Conservation (phyloP, 2,329 filamentous ascomycete species). For the Calonectria honghensis region DNA sequence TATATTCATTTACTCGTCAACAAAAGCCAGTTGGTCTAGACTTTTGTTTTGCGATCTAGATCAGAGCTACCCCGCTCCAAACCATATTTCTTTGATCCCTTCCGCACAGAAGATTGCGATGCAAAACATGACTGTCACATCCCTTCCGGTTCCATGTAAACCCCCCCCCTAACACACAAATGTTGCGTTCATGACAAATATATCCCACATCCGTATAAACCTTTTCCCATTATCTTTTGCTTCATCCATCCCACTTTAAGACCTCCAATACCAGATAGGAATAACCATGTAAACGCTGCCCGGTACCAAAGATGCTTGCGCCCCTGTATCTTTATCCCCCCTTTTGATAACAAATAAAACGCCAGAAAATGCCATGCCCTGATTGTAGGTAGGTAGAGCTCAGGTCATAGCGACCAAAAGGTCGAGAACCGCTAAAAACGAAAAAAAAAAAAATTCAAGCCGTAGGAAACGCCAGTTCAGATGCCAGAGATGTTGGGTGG, state of each 20-base stretch:
- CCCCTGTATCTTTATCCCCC: conserved; percentile 37
- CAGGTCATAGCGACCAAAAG: conserved; percentile 31
- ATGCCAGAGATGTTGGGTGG: conserved; percentile 40
- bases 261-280: conserved; percentile 25
- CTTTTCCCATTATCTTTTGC: conserved; percentile 24
- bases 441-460: conserved; percentile 18
- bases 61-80: conserved; percentile 21
- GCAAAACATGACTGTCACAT: conserved; percentile 42
- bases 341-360: conserved; percentile 38
- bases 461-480: conserved; percentile 49
- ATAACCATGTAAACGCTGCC: conserved; percentile 31
- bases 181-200: conserved; percentile 15
- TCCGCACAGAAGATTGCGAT: conserved; percentile 38
- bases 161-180: neutral
- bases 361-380: conserved; percentile 47
- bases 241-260: conserved; percentile 23
- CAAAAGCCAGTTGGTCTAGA: neutral
- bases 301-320: conserved; percentile 29
- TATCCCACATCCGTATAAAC: conserved; percentile 7
- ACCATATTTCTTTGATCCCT: conserved; percentile 11
- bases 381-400: conserved; percentile 29
- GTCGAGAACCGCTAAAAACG: conserved; percentile 29
- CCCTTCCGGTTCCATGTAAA: conserved; percentile 26
- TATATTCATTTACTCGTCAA: conserved; percentile 43
- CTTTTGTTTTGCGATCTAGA: neutral